phyloP scores from a whole-genome alignment of 495 filamentous ascomycete genomes.

The Penicillium ucsense region DNA sequence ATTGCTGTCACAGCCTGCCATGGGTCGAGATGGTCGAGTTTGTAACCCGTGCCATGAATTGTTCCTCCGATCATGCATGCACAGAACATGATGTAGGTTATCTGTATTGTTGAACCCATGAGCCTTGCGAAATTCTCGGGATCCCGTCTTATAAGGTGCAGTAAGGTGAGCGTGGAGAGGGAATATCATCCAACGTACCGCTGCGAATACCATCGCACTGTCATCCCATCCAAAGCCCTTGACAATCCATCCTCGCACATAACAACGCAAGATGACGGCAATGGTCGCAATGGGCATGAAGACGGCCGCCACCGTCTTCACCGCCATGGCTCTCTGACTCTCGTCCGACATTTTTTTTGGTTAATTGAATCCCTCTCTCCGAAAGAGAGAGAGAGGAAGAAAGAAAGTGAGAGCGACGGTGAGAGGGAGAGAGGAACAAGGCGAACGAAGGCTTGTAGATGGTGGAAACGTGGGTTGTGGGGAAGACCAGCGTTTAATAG shows the following conservation, averaged over 20 bases:
- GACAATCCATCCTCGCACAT: slow-evolving; percentile 32
- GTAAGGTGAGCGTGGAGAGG: no score
- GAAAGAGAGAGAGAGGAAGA: no score
- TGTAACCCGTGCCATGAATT: slow-evolving; percentile 26
- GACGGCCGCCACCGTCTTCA: slow-evolving; percentile 25
- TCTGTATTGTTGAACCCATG: slow-evolving; percentile 1
- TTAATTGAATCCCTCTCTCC: no score
- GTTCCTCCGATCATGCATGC: slow-evolving; percentile 32
- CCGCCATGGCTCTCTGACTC: slow-evolving; percentile 20
- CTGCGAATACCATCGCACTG: slow-evolving; percentile 26
- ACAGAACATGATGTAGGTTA: slow-evolving; percentile 29
- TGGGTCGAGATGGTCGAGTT: slow-evolving; percentile 15
- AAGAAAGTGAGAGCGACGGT: no score
- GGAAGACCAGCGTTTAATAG: slow-evolving; percentile 4
- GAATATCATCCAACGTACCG: slow-evolving; percentile 8
- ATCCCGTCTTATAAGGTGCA: no score
- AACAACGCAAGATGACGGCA: slow-evolving; percentile 32
- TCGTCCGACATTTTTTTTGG: slow-evolving; percentile 8
- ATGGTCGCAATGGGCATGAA: slow-evolving; percentile 28
- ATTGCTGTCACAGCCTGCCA: slow-evolving; percentile 26
- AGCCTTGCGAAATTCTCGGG: background rate
- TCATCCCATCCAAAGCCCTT: slow-evolving; percentile 38
- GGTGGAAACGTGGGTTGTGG: slow-evolving; percentile 1
- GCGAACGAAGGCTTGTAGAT: background rate
- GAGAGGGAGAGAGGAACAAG: background rate